These are phyloP conservation scores for Tritrichomonas musculus DNA, from an alignment of 208 protist species.

Conservation along the genomic window DNA sequence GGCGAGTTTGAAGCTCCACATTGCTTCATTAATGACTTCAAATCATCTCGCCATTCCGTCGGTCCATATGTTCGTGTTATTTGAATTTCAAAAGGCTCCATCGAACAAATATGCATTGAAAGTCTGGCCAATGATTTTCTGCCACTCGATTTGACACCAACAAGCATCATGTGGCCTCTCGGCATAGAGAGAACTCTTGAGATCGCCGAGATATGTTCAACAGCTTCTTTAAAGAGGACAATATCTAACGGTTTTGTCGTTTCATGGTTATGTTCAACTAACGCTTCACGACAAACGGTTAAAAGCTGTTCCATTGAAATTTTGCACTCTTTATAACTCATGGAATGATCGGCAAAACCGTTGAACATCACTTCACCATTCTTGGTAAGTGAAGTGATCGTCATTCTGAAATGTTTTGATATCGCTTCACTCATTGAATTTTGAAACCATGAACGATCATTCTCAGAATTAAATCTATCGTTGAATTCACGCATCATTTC, in stretches of 20 bases:
- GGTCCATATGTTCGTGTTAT: slow-evolving; percentile 63
- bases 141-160: slow-evolving; percentile 85
- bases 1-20: slow-evolving; percentile 72
- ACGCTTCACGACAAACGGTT: slow-evolving; percentile 58
- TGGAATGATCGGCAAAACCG: background rate
- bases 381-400: background rate
- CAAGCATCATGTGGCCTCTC: slow-evolving; percentile 79
- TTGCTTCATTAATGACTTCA: slow-evolving; percentile 51
- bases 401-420: background rate
- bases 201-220: slow-evolving; percentile 83
- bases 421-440: background rate
- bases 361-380: slow-evolving; percentile 38
- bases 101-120: slow-evolving; percentile 76
- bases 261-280: slow-evolving; percentile 77
- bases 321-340: slow-evolving; percentile 40
- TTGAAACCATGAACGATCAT: slow-evolving; percentile 74
- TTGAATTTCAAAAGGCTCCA: slow-evolving; percentile 5
- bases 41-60: slow-evolving; percentile 54
- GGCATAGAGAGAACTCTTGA: slow-evolving; percentile 85
- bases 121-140: slow-evolving; percentile 87
- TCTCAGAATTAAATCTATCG: slow-evolving; percentile 79
- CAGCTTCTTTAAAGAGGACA: slow-evolving; percentile 91
- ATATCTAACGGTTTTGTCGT: slow-evolving; percentile 74
- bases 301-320: background rate
- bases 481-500: slow-evolving; percentile 85